A percentile compares a stretch with the other conserved stretches of the same genome.
Conservation (phyloP, 495 filamentous ascomycete genomes). For the Neohortaea acidophila region DNA sequence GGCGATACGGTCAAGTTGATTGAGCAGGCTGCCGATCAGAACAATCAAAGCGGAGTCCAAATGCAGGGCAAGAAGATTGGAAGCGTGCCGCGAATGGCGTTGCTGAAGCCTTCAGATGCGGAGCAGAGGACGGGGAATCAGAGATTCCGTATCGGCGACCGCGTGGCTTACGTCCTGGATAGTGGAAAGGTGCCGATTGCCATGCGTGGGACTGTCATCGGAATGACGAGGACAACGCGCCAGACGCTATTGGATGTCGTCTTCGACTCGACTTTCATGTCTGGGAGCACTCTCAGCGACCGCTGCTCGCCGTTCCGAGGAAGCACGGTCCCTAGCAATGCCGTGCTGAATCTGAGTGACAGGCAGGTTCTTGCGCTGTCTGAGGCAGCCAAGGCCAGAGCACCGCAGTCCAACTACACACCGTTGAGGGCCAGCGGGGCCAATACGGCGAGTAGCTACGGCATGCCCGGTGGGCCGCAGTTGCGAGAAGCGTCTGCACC, state of each 20-base stretch:
- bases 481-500: conserved; percentile 53
- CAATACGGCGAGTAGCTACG: conserved; percentile 30
- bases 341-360: conserved; percentile 74
- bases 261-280: conserved; percentile 92
- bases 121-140: conserved; percentile 82
- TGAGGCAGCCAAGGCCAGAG: conserved; percentile 44
- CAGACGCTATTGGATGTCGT: conserved; percentile 77
- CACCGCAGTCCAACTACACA: conserved; percentile 37
- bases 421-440: conserved; percentile 28
- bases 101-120: conserved; percentile 82
- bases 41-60: conserved; percentile 36
- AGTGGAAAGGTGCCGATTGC: conserved; percentile 92
- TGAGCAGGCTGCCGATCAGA: conserved; percentile 55
- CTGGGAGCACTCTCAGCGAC: conserved; percentile 72
- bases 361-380: conserved; percentile 65
- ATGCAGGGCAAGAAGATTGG: conserved; percentile 46
- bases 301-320: conserved; percentile 93
- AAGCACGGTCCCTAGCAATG: conserved; percentile 68
- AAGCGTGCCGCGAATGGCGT: conserved; percentile 66
- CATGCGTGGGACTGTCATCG: conserved; percentile 78
- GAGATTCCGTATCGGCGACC: conserved; percentile 70
- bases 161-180: conserved; percentile 82
- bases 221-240: conserved; percentile 70
- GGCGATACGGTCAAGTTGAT: conserved; percentile 73
- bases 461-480: conserved; percentile 46